phyloP scores from a whole-genome alignment of 345 rosid genomes.

The Eutrema yunnanense region DNA sequence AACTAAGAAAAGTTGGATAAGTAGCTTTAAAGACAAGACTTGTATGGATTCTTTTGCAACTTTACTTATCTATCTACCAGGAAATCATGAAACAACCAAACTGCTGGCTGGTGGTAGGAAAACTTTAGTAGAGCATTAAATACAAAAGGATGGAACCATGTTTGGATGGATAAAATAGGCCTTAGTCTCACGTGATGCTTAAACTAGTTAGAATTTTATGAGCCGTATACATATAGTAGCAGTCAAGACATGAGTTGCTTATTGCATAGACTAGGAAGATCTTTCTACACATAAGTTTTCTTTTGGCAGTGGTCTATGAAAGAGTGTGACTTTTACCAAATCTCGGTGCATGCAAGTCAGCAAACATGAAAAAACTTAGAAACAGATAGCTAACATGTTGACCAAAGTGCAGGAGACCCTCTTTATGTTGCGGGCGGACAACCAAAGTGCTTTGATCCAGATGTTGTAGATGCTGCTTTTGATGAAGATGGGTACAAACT shows the following conservation, averaged over 20 bases:
- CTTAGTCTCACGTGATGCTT: not conserved
- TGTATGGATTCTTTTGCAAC: not conserved
- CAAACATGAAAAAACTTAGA: not conserved
- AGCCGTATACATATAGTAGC: not conserved
- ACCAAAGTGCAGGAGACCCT: slow-evolving; percentile 57
- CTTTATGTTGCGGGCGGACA: slow-evolving; percentile 66
- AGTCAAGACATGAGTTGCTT: not conserved
- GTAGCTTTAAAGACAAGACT: not conserved
- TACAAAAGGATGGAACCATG: not conserved
- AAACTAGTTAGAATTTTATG: not conserved
- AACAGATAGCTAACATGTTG: slow-evolving; percentile 3
- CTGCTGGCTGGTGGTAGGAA: not conserved
- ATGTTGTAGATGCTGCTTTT: slow-evolving; percentile 39
- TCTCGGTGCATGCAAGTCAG: not conserved
- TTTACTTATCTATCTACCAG: not conserved
- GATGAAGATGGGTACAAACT: slow-evolving; percentile 65
- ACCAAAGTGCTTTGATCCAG: slow-evolving; percentile 47
- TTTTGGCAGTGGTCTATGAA: not conserved
- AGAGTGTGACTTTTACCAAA: not conserved
- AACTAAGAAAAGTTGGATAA: not conserved
- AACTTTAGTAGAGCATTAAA: not conserved
- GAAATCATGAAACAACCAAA: not conserved
- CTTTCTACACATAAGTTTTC: not conserved
- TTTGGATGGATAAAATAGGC: not conserved
- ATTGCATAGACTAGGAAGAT: not conserved